Evolutionary conservation across 257 asterid species (phyloP), one percentile per base, ranked within the genome.

Genomic region (Orobanche coerulescens): DNA sequence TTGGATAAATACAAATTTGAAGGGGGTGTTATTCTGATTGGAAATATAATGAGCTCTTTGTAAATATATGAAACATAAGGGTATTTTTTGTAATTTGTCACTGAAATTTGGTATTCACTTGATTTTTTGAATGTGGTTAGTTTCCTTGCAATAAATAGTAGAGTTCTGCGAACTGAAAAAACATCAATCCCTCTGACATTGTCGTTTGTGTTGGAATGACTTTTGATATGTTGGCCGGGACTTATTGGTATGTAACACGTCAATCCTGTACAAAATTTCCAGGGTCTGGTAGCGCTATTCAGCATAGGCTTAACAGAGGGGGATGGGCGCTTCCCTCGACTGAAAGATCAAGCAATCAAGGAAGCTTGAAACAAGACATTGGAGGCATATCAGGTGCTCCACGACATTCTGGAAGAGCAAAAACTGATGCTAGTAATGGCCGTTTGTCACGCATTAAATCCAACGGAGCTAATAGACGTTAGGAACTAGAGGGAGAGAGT

Each of bases 241-340:
- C 14, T 1, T 52, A 1, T 10, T 25, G 18, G 24, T 3, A 7
- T 22, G 10, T 57, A 1, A 12, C 52, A 26, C 15, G 13, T 6
- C 33, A 13, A 6, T 11, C 11, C 24, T 44, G 2, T 48, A 51
- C 42, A 37, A 61, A 52, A 59, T 36, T 47, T 58, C 12, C 67
- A 84, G 95, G 88, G 36, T 47, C 78, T 42, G 82, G 85, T 54
- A 78, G 85, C 64, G 19, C 66, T 42, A 49, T 50, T 24, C 68
- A 55, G 33, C 69, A 65, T 34, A 61, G 73, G n/a, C 67, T 58
- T 43, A 77, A 64, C 25, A 76, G 78, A 37, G 87, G 85, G 43
- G 82, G 78, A 11, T 66, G 75, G 87, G 95, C 95, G 1, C 94
- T 86, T 66, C 94, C 94, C 62, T 64, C 77, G 2, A 71, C 72